phyloP scores from a whole-genome alignment of 805 yeast species.

The Saturnispora besseyi region DNA sequence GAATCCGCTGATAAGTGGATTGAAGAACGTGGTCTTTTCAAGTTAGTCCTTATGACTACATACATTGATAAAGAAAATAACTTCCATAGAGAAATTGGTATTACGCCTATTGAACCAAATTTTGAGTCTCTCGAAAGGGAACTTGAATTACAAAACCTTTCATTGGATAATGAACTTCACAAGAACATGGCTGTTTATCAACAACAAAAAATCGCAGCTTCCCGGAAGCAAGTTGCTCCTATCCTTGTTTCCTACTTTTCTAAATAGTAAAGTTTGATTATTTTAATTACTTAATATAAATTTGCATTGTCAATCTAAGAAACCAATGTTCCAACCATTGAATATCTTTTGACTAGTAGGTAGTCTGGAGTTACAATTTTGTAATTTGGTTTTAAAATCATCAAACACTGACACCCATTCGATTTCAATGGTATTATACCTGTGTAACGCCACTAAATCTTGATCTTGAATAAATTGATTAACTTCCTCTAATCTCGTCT shows the following conservation, averaged over 20 bases:
- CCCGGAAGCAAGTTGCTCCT: slow-evolving; percentile 5
- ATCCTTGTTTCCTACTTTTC: neutral
- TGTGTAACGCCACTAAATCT: slow-evolving; percentile 10
- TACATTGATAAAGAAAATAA: slow-evolving; percentile 23
- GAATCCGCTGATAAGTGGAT: slow-evolving; percentile 19
- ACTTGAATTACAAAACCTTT: slow-evolving; percentile 20
- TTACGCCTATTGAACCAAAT: neutral
- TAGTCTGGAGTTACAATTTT: slow-evolving; percentile 22
- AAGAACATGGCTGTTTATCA: neutral
- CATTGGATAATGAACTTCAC: neutral
- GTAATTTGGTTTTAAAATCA: slow-evolving; percentile 25
- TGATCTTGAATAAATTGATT: slow-evolving; percentile 15
- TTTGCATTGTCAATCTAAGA: slow-evolving; percentile 4
- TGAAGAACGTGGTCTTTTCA: slow-evolving; percentile 29
- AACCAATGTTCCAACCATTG: slow-evolving; percentile 26
- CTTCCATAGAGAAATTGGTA: slow-evolving; percentile 34
- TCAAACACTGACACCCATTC: slow-evolving; percentile 29
- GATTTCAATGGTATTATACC: slow-evolving; percentile 23
- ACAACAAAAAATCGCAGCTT: neutral
- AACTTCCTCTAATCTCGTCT: neutral
- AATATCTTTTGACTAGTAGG: slow-evolving; percentile 26
- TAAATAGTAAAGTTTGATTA: neutral
- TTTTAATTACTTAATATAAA: neutral
- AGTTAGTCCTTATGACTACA: slow-evolving; percentile 42
- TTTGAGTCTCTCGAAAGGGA: slow-evolving; percentile 8